Base-by-base conservation (phyloP, 1,284 basidiomycete species). In the Cutaneotrichosporon sp. region DNA sequence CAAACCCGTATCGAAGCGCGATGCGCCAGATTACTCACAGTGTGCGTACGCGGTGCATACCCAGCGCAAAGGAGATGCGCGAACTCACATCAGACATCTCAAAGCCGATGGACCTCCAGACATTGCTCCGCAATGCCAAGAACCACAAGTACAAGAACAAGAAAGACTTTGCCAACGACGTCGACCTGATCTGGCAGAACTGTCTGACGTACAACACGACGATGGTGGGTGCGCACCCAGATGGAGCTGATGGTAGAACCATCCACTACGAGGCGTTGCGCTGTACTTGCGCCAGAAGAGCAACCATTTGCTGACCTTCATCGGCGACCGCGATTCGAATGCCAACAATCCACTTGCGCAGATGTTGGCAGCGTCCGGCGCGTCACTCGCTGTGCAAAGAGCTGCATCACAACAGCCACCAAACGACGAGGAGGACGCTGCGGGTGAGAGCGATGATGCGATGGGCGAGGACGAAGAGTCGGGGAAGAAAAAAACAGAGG, bases 161-260 rank as follows among this genome's bases (percentile, higher is more conserved):
- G 82, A 85, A 87, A 66, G 90, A 96, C 73, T 99, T 99, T 79
- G 89, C 89, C 67, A 88, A 90, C 66, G 97, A 99, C 80, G 83
- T 99, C 52, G 91, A 96, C 71, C 86, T 97, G 66, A 98, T 99
- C 71, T 99, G 96, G 96, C 87, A 89, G 61, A 99, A 99, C 73
- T 98, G 96, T 78, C 86, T 90, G 70, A 86, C 86, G 13, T 99
- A 98, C 81, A 99, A 99, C 77, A 89, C 90, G 30, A 86, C 88
- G 18, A 90, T 92, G 80, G 94, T 92, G 72, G 65, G 87, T 83
- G 21, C 22, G 36, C 30, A 32, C 63, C 16, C 11, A 66, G 40
- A 69, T 47, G 11, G 56, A 22, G 58, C 50, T 60, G 49, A 60
- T 30, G 26, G 34, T 74, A 85, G 85, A 80, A 87, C 66, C 94